phyloP scores from a whole-genome alignment of 352 stramenopile species.

The Pythium sukuiense region DNA sequence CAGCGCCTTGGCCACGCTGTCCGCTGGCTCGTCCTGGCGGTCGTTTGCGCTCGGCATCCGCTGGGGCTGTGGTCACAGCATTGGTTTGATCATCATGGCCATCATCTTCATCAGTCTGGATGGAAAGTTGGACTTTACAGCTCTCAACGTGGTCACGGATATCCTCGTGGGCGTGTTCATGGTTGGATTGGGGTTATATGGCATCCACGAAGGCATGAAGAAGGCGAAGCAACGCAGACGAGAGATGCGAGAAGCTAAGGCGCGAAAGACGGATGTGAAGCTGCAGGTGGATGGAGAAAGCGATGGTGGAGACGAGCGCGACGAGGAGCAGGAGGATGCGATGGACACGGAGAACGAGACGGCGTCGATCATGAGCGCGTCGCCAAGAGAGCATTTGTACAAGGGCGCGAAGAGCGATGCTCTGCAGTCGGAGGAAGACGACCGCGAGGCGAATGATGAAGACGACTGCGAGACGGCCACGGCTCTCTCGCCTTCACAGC shows the following conservation, averaged over 20 bases:
- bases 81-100: constrained; percentile 87
- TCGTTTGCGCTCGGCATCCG: constrained; percentile 86
- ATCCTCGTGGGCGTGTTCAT: constrained; percentile 81
- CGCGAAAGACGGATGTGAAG: constrained; percentile 4
- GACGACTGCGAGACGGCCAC: not conserved
- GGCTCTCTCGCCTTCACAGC: constrained; percentile 25
- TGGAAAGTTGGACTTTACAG: constrained; percentile 54
- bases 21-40: constrained; percentile 64
- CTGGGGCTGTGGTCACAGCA: constrained; percentile 90
- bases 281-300: constrained; percentile 12
- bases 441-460: not conserved
- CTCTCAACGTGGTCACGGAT: constrained; percentile 58
- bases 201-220: constrained; percentile 61
- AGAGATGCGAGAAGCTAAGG: constrained; percentile 25
- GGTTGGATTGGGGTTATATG: constrained; percentile 72
- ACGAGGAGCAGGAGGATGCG: constrained; percentile 17
- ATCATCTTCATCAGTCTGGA: constrained; percentile 73
- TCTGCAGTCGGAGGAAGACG: constrained; percentile 13
- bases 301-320: constrained; percentile 19
- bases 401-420: constrained; percentile 7
- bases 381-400: constrained; percentile 23
- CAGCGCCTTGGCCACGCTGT: constrained; percentile 86
- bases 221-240: constrained; percentile 33
- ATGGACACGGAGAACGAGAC: constrained; percentile 45
- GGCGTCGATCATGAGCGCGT: constrained; percentile 31